These are phyloP conservation scores for Phytopythium oedochilum DNA, from an alignment of 352 stramenopile genomes.

Conservation along the genomic window DNA sequence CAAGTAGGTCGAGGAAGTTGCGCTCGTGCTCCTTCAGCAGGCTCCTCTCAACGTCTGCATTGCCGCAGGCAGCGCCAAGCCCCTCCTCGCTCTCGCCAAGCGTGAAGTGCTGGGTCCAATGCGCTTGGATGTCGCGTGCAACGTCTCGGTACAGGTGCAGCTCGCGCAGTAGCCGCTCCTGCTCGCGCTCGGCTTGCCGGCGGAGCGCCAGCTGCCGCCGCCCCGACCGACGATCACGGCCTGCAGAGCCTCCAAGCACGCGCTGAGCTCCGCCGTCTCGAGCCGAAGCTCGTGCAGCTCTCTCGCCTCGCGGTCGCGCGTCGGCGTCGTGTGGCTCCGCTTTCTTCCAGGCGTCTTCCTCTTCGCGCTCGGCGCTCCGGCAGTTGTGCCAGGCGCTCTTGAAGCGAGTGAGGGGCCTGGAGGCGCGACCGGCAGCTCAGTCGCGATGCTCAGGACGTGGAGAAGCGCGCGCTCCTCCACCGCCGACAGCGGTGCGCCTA, in stretches of 20 bases:
- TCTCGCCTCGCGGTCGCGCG: constrained; percentile 17
- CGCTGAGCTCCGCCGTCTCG: constrained; percentile 9
- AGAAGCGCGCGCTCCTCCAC: background rate
- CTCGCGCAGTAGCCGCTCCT: constrained; percentile 7
- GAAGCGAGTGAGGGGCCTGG: background rate
- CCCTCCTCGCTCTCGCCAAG: background rate
- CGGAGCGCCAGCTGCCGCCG: constrained; percentile 13
- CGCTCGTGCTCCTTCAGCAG: constrained; percentile 14
- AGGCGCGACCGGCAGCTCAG: background rate
- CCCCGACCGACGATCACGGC: background rate
- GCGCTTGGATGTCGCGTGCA: background rate
- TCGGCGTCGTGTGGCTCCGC: constrained; percentile 24
- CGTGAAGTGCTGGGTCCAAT: background rate
- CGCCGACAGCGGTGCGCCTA: background rate
- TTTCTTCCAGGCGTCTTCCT: constrained; percentile 17
- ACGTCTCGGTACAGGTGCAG: constrained; percentile 4
- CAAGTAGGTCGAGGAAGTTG: constrained; percentile 18
- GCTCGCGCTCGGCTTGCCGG: constrained; percentile 14
- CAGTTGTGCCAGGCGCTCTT: background rate
- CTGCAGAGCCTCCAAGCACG: constrained; percentile 7
- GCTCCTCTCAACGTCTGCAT: background rate
- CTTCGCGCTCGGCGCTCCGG: background rate
- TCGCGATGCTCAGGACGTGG: background rate
- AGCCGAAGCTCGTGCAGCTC: constrained; percentile 22
- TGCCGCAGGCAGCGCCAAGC: background rate